Conservation (phyloP, 139 green algal species). For the Chlamydomonas sphaeroides region DNA sequence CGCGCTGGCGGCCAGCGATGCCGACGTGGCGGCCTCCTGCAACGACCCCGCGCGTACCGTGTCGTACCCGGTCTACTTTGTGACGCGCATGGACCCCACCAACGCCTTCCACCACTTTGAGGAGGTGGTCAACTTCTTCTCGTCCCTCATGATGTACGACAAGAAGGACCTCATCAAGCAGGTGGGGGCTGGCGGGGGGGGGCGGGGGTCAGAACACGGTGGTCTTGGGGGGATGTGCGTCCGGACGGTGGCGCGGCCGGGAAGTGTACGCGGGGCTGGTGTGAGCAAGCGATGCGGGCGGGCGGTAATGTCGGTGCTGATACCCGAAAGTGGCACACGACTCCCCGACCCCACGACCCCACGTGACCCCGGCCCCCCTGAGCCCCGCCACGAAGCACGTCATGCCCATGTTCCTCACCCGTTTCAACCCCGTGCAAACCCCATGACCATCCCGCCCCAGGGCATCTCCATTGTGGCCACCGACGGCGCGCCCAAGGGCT, state of each 20-base stretch:
- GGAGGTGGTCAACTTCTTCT: slow-evolving; percentile 31
- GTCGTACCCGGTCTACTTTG: slow-evolving; percentile 23
- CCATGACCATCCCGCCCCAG: neutral
- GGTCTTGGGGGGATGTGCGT: neutral
- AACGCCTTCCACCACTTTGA: slow-evolving; percentile 41
- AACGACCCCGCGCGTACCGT: slow-evolving; percentile 11
- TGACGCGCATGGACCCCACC: slow-evolving; percentile 39
- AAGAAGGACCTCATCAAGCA: slow-evolving; percentile 27
- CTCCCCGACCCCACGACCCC: neutral
- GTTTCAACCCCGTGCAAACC: no score
- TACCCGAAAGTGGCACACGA: neutral
- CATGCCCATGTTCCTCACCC: neutral
- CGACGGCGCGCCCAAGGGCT: slow-evolving; percentile 5
- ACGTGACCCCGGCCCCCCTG: no score
- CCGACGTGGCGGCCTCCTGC: neutral
- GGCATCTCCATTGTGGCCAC: slow-evolving; percentile 24
- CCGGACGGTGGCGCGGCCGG: no score
- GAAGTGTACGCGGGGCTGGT: no score
- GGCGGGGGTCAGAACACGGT: neutral
- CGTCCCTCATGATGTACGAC: neutral
- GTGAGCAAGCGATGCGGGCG: no score
- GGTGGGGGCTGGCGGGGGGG: neutral
- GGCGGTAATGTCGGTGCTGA: neutral
- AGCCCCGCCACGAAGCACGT: no score
- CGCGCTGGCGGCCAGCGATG: neutral